phyloP scores from a whole-genome alignment of 2,329 filamentous ascomycete genomes.

The Ophiostoma populinum region DNA sequence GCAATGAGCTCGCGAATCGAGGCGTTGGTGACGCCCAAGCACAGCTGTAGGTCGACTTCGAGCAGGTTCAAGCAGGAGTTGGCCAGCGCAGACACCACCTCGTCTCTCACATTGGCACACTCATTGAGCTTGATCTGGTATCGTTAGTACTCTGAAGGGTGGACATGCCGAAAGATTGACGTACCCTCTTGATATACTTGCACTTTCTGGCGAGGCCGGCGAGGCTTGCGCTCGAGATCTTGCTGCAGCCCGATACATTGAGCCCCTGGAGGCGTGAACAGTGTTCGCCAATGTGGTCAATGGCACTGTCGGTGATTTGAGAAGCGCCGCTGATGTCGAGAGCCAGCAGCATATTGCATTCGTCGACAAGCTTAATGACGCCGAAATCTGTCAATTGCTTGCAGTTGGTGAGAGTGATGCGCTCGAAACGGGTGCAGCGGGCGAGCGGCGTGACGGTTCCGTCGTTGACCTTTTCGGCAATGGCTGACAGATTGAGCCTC shows the following conservation, averaged over 20 bases:
- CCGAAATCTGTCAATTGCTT: conserved; percentile 68
- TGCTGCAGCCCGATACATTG: conserved; percentile 76
- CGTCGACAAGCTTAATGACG: conserved; percentile 59
- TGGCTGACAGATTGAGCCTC: conserved; percentile 70
- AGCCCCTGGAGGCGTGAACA: conserved; percentile 78
- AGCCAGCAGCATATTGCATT: conserved; percentile 67
- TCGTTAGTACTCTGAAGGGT: conserved; percentile 1
- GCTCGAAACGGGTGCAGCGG: conserved; percentile 79
- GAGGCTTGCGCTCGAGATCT: conserved; percentile 74
- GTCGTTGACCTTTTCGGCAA: conserved; percentile 64
- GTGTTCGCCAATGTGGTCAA: conserved; percentile 60
- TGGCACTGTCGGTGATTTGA: conserved; percentile 70
- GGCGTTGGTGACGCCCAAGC: conserved; percentile 61
- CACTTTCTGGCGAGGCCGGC: conserved; percentile 66
- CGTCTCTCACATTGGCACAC: conserved; percentile 69
- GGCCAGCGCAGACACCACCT: conserved; percentile 70
- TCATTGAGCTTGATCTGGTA: conserved; percentile 80
- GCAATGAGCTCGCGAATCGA: conserved; percentile 68
- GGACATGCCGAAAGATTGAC: too few relatives aligned
- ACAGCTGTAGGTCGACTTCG: conserved; percentile 88
- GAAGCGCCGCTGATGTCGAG: conserved; percentile 75
- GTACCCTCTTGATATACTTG: conserved; percentile 72
- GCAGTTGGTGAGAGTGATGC: conserved; percentile 84
- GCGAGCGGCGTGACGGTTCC: conserved; percentile 71
- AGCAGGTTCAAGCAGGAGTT: conserved; percentile 80